Evolutionary conservation across 2,329 filamentous ascomycete genomes (phyloP), one percentile per base, ranked within the genome.

Genomic region (Xylariomycetidae sp.): DNA sequence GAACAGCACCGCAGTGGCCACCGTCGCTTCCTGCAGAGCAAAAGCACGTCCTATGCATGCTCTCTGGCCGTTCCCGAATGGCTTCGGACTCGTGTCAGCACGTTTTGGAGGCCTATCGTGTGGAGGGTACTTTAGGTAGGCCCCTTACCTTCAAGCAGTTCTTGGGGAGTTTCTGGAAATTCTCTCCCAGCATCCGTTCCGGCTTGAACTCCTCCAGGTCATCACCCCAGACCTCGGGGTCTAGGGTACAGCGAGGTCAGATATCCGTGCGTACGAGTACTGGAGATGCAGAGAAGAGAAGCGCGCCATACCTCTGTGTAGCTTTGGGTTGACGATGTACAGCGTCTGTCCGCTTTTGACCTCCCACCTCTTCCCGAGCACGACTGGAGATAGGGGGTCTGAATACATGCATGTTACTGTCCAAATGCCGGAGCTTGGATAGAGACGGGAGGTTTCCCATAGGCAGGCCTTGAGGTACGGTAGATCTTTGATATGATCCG

Each of bases 391-490:
- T 61, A 50, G 5, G 65, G 56, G 27, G 61, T 57, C 16, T 68
- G 58, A 51, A 63, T 5, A 58, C 58, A 4, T 61, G 51, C 0
- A 70, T 68, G 43, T 70, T 63, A 34, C 32, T 16, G 32, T 22
- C 18, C 25, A 29, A 6, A 22, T 5, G 4, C 25, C 25, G 10
- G 32, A 28, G 15, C 19, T 10, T 19, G 31, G 14, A 19, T 8
- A 8, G 23, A 73, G 56, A 10, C 74, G 64, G 18, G 75, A 51
- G 2, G 71, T 61, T 48, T 79, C 75, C 12, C 67, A 63, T 23
- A 79, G 56, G 23, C 71, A 34, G 20, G 68, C 74, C n/a, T 67
- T 64, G 34, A 74, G 55, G 44, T 76, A 78, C 9, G 63, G 58
- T 3, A 79, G 56, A 34, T 67, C 62, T 10, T 59, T 49, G 14